phyloP scores from a whole-genome alignment of 2,329 filamentous ascomycete species.

The Hymenoscyphus albidus region DNA sequence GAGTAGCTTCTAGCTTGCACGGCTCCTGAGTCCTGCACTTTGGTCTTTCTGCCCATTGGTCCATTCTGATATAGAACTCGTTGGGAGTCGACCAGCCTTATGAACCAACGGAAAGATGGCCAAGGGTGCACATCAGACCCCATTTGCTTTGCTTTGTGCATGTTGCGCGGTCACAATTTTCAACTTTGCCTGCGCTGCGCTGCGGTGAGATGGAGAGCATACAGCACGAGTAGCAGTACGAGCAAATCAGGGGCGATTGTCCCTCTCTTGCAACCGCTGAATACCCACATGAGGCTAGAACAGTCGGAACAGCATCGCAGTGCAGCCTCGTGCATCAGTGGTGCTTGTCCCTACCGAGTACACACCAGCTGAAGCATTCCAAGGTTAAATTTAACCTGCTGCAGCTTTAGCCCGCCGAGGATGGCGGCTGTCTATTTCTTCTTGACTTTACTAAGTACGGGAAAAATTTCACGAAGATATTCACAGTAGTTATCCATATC shows the following conservation, averaged over 20 bases:
- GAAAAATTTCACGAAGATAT: no score
- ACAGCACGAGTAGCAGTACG: neutral
- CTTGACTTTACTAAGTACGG: no score
- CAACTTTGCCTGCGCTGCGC: neutral
- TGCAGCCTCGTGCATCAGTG: neutral
- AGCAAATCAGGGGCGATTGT: neutral
- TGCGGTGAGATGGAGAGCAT: neutral
- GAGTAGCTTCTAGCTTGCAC: no score
- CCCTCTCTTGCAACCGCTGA: neutral
- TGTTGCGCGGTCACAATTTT: neutral
- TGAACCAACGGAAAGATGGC: neutral
- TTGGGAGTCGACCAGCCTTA: neutral
- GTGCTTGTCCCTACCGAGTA: neutral
- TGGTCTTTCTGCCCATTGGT: neutral
- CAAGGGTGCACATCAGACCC: neutral
- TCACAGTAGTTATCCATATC: no score
- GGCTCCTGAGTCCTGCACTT: no score
- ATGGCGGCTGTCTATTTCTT: no score
- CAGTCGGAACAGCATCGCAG: neutral
- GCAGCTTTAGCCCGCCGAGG: no score
- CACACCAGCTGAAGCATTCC: no score
- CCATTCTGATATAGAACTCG: constrained; percentile 8
- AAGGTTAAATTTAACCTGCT: no score
- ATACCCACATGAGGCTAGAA: neutral
- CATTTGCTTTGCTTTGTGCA: neutral